Conservation (phyloP, 108 stramenopile species). For the Nannochloropsis salina region DNA sequence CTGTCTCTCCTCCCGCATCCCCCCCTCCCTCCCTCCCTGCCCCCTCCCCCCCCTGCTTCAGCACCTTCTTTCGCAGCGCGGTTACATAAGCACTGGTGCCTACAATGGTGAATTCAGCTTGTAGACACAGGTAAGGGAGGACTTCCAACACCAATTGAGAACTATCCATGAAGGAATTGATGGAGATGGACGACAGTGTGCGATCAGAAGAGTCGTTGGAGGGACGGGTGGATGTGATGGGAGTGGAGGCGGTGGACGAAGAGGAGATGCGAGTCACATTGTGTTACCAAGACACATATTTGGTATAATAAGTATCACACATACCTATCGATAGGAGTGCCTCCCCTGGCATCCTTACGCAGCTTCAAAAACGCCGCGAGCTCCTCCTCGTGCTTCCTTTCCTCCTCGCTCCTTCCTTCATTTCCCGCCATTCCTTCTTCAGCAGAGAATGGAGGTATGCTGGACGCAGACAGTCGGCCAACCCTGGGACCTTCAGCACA, state of each 20-base stretch:
- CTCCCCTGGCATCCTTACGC: neutral
- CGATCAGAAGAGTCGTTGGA: neutral
- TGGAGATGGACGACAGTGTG: neutral
- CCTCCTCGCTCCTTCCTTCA: neutral
- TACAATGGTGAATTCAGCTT: neutral
- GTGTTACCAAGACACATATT: no score
- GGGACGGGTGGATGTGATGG: neutral
- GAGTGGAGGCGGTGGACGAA: no score
- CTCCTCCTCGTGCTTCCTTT: neutral
- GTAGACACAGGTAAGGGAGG: conserved; percentile 5
- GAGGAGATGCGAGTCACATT: no score
- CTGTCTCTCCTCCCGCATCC: neutral
- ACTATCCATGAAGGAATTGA: neutral
- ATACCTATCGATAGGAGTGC: neutral
- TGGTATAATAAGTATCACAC: no score
- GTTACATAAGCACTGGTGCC: neutral
- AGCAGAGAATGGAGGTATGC: neutral
- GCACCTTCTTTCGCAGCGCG: neutral
- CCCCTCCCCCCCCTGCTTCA: neutral
- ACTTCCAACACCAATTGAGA: neutral
- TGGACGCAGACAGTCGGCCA: no score
- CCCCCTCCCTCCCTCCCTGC: neutral
- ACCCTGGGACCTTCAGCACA: no score
- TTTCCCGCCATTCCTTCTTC: neutral
- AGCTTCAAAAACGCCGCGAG: conserved; percentile 1